phyloP scores from a whole-genome alignment of 2,329 filamentous ascomycete species.

The Myriosclerotinia duriaeana region DNA sequence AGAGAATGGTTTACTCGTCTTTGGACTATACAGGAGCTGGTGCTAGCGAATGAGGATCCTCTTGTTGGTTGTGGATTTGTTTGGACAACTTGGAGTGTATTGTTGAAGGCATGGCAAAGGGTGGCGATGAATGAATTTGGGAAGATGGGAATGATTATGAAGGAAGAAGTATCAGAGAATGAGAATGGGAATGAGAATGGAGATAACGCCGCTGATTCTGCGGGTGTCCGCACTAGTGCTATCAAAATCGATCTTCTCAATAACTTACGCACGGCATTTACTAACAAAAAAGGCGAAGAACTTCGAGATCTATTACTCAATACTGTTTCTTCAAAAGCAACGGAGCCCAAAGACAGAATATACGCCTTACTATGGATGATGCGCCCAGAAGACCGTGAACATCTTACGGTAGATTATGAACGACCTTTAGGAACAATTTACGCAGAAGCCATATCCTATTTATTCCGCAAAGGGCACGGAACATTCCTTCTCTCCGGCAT shows the following conservation, averaged over 20 bases:
- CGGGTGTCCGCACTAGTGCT: neutral
- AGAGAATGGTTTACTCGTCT: constrained; percentile 26
- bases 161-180: no score
- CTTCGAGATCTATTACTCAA: neutral
- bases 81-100: constrained; percentile 10
- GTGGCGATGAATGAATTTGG: neutral
- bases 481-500: neutral
- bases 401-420: neutral
- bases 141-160: neutral
- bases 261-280: neutral
- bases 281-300: neutral
- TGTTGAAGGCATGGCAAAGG: neutral
- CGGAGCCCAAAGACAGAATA: neutral
- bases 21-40: constrained; percentile 26
- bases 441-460: constrained; percentile 6
- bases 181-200: neutral
- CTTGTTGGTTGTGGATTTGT: constrained; percentile 7
- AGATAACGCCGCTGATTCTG: no score
- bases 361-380: constrained; percentile 8
- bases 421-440: neutral
- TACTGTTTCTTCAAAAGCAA: constrained; percentile 6
- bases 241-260: constrained; percentile 5
- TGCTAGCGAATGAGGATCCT: neutral
- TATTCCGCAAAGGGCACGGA: neutral
- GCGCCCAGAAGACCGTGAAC: neutral